These are phyloP conservation scores for Saururus chinensis DNA, from an alignment of 164 flowering plant species.

Conservation along the genomic window DNA sequence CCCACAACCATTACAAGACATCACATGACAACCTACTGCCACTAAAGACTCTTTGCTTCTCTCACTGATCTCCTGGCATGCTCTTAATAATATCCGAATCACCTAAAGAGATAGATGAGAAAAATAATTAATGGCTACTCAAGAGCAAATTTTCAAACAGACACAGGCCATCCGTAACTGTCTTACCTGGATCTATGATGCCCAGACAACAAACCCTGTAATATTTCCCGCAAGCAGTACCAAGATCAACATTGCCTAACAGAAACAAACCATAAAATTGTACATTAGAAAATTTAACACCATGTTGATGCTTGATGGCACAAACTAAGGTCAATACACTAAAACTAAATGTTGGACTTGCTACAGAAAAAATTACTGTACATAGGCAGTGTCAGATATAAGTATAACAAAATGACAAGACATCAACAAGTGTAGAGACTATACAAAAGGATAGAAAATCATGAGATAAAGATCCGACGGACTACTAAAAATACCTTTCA, in stretches of 20 bases:
- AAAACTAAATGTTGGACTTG: too few species aligned
- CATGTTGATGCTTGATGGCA: too few species aligned
- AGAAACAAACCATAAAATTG: background rate
- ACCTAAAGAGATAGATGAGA: slow-evolving; percentile 14
- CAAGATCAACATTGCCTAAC: slow-evolving; percentile 47
- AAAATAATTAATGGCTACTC: too few species aligned
- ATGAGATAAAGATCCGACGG: too few species aligned
- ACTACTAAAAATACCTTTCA: too few species aligned
- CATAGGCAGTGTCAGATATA: too few species aligned
- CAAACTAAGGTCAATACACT: too few species aligned
- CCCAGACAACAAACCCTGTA: slow-evolving; percentile 47
- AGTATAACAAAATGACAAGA: too few species aligned
- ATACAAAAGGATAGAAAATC: too few species aligned
- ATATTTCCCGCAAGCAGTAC: slow-evolving; percentile 51
- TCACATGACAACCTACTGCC: background rate
- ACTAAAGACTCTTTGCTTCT: background rate
- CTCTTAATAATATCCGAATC: slow-evolving; percentile 44
- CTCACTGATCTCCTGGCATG: slow-evolving; percentile 28
- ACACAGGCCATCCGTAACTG: background rate
- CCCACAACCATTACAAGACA: background rate
- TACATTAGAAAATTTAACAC: background rate
- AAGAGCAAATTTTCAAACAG: too few species aligned
- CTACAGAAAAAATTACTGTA: too few species aligned
- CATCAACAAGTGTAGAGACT: too few species aligned
- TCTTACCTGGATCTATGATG: slow-evolving; percentile 38